Evolutionary conservation across 768 basidiomycete species (phyloP).

Genomic region (Kwoniella heveanensis): DNA sequence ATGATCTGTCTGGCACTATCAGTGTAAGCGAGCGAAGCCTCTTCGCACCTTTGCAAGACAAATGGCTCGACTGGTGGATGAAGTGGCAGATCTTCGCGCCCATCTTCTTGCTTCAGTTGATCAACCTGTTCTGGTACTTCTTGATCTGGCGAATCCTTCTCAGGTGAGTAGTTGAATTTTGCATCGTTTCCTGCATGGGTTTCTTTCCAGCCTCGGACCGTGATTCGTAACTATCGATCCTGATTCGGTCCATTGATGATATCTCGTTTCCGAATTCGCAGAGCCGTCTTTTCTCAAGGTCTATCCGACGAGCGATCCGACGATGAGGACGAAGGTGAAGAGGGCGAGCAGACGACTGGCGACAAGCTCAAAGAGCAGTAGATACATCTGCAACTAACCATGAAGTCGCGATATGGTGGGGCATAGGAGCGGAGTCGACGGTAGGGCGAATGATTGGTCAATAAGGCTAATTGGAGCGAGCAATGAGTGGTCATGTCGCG

Average conservation of each 20-base stretch:
- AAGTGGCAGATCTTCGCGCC: constrained; percentile 76
- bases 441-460: no score
- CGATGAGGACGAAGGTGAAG: constrained; percentile 60
- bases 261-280: constrained; percentile 46
- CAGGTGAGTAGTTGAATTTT: constrained; percentile 62
- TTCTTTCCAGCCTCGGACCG: no score
- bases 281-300: constrained; percentile 60
- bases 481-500: no score
- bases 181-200: no score
- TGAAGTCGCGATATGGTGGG: no score
- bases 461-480: no score
- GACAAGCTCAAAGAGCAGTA: constrained; percentile 36
- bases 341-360: constrained; percentile 29
- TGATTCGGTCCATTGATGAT: not conserved
- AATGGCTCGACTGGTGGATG: constrained; percentile 69
- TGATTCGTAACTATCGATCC: not conserved
- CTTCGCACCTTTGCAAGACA: constrained; percentile 62
- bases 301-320: constrained; percentile 73
- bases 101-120: constrained; percentile 70
- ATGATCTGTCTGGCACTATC: not conserved
- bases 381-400: no score
- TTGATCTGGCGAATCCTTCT: constrained; percentile 75
- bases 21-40: constrained; percentile 13
- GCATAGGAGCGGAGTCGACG: no score
- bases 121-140: constrained; percentile 94